Percentiles rank a stretch among this genome's conserved stretches.
Conservation (phyloP, 805 yeast species). For the Cyberlindnera samutprakarnensis region DNA sequence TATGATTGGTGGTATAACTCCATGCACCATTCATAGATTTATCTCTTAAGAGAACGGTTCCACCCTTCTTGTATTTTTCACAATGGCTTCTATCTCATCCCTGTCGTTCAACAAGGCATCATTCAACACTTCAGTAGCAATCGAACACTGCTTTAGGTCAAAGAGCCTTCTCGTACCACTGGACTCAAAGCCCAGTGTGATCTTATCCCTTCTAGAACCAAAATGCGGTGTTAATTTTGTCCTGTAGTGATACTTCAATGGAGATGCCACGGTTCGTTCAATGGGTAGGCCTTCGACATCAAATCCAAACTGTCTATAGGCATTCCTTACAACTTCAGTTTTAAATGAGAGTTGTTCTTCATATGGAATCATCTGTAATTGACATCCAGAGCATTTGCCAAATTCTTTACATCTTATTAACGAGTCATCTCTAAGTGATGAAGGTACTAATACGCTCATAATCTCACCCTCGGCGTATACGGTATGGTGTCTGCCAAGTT, state of each 20-base stretch:
- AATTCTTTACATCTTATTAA: conserved; percentile 61
- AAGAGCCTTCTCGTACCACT: conserved; percentile 39
- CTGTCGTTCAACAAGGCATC: conserved; percentile 67
- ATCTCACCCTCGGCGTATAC: conserved; percentile 68
- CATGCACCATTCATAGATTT: conserved; percentile 37
- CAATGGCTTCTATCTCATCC: conserved; percentile 34
- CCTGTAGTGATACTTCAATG: conserved; percentile 66
- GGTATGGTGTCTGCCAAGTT: conserved; percentile 68
- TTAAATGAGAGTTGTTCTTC: conserved; percentile 66
- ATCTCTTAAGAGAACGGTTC: conserved; percentile 80
- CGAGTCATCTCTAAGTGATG: conserved; percentile 45
- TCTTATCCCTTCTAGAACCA: conserved; percentile 52
- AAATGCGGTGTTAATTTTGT: conserved; percentile 96
- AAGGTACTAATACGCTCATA: conserved; percentile 36
- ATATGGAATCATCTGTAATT: conserved; percentile 73
- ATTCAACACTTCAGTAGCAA: conserved; percentile 78
- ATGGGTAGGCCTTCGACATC: conserved; percentile 40
- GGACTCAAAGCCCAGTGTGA: conserved; percentile 71
- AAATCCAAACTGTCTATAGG: conserved; percentile 72
- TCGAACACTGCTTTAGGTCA: conserved; percentile 85
- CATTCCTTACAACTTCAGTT: conserved; percentile 64
- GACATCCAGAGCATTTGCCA: conserved; percentile 91
- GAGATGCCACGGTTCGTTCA: conserved; percentile 62
- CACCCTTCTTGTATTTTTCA: conserved; percentile 61
- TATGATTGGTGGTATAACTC: conserved; percentile 66